Percentiles rank a stretch among this genome's conserved stretches.
These are phyloP conservation scores for Penicillium brasilianum DNA, from an alignment of 2,329 filamentous ascomycete species.

Conservation along the genomic window DNA sequence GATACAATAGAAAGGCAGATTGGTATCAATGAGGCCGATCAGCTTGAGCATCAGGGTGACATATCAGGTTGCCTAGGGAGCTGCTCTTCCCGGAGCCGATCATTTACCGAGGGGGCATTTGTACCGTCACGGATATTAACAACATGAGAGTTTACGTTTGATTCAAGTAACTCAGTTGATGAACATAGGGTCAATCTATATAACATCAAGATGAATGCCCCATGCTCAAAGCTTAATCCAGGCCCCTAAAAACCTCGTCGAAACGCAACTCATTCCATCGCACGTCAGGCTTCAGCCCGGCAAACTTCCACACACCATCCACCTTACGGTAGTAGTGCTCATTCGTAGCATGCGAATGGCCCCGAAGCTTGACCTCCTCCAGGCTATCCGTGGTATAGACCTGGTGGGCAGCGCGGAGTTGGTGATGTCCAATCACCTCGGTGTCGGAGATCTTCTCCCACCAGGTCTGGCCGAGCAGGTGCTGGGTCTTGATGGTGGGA, in stretches of 20 bases:
- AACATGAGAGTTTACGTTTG: no score
- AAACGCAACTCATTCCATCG: slow-evolving; percentile 64
- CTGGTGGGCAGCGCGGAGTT: slow-evolving; percentile 67
- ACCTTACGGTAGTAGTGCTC: slow-evolving; percentile 64
- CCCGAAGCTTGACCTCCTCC: slow-evolving; percentile 60
- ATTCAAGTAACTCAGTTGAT: no score
- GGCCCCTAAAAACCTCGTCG: slow-evolving; percentile 56
- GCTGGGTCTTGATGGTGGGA: slow-evolving; percentile 66
- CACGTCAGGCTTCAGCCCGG: slow-evolving; percentile 61
- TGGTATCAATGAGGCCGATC: no score
- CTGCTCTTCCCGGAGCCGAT: no score
- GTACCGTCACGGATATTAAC: no score
- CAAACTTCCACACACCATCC: slow-evolving; percentile 66
- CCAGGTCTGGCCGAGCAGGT: slow-evolving; percentile 65
- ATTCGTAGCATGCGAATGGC: slow-evolving; percentile 64
- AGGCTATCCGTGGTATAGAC: slow-evolving; percentile 60
- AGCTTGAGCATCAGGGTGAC: no score
- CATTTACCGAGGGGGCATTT: no score
- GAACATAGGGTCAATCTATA: no score
- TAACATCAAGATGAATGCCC: no score
- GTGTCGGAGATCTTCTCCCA: slow-evolving; percentile 64
- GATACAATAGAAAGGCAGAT: no score
- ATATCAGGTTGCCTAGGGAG: no score
- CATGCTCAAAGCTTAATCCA: slow-evolving; percentile 13
- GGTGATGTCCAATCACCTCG: slow-evolving; percentile 65